phyloP scores from a whole-genome alignment of 345 rosid species.

The Arabidopsis thaliana region TAIR10.1 NC_003076.8:8743501-8744000 shows the following conservation, averaged over 20 bases:
- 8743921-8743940: no score
- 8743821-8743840: no score
- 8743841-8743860: no score
- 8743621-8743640: no score
- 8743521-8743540: slow-evolving; percentile 87
- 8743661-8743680: not conserved
- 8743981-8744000: no score
- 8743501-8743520: slow-evolving; percentile 91
- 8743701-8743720: not conserved
- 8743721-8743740: not conserved
- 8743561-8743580: slow-evolving; percentile 79
- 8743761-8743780: not conserved
- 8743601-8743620: not conserved
- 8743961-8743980: no score
- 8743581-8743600: slow-evolving; percentile 65
- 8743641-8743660: not conserved
- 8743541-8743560: slow-evolving; percentile 90
- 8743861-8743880: no score
- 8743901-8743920: no score
- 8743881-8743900: no score
- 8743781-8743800: no score
- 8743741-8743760: not conserved
- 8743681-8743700: not conserved
- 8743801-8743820: no score
- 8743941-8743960: no score